phyloP scores from a whole-genome alignment of 169 alveolate species.

The Ichthyophthirius multifiliis region DNA sequence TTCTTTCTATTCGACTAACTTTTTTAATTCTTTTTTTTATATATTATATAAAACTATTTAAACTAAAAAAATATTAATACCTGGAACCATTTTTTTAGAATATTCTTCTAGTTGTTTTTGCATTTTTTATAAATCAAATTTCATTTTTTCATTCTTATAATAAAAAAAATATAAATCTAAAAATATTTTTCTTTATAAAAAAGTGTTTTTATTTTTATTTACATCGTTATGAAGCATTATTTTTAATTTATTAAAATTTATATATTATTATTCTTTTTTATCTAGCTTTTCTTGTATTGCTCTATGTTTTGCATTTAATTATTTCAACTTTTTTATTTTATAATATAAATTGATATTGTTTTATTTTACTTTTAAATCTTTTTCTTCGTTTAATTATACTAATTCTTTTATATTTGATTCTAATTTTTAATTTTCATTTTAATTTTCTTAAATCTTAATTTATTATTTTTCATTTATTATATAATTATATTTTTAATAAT shows the following conservation, averaged over 20 bases:
- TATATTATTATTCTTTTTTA: neutral
- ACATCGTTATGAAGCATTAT: slow-evolving; percentile 1
- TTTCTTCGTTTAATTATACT: no score
- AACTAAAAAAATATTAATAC: neutral
- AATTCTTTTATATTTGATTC: no score
- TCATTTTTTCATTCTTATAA: neutral
- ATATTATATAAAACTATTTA: neutral
- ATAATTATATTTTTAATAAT: no score
- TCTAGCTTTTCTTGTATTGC: neutral
- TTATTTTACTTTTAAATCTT: no score
- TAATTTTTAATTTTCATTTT: no score
- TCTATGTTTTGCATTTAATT: neutral
- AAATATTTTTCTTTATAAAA: no score
- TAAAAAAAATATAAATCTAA: neutral
- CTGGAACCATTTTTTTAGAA: neutral
- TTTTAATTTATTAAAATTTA: neutral
- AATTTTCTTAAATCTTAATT: no score
- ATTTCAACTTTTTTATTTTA: neutral
- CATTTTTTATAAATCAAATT: neutral
- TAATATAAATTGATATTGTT: neutral
- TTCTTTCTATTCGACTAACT: neutral
- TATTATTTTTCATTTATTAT: no score
- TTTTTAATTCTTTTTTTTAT: neutral
- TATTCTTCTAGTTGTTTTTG: neutral
- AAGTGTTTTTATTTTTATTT: neutral